A percentile compares a stretch with the other conserved stretches of the same genome.
phyloP scores from a whole-genome alignment of 2,329 filamentous ascomycete species.

The Exophiala phaeomuriformis region DNA sequence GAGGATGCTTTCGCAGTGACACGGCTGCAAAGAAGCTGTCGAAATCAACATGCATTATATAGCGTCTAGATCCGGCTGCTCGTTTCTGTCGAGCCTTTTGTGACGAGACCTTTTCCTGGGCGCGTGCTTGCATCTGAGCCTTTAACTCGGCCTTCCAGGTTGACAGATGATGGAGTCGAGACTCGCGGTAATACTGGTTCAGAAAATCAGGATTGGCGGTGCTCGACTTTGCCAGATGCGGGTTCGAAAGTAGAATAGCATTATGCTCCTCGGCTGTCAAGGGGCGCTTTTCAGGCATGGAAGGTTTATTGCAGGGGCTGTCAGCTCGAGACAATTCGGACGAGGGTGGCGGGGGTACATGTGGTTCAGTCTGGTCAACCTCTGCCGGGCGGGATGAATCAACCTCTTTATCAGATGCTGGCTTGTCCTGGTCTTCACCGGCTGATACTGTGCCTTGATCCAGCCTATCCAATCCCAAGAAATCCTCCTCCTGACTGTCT shows the following conservation, averaged over 20 bases:
- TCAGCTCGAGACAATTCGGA: neutral
- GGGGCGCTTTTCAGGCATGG: slow-evolving; percentile 29
- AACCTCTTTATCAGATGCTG: neutral
- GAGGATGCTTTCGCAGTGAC: slow-evolving; percentile 69
- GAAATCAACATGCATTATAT: slow-evolving; percentile 93
- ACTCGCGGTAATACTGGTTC: slow-evolving; percentile 91
- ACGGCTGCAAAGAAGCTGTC: slow-evolving; percentile 98
- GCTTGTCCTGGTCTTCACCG: no score
- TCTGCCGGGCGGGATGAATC: neutral
- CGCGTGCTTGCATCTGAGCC: slow-evolving; percentile 72
- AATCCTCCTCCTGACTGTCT: neutral
- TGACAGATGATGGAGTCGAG: slow-evolving; percentile 86
- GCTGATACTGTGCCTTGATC: no score
- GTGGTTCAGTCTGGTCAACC: neutral
- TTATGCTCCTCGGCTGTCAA: slow-evolving; percentile 93
- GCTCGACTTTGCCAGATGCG: slow-evolving; percentile 77
- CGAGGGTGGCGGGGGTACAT: neutral
- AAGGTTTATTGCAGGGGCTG: neutral
- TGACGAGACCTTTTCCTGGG: slow-evolving; percentile 57
- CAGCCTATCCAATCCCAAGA: neutral
- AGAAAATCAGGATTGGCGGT: slow-evolving; percentile 90
- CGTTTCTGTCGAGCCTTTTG: slow-evolving; percentile 46
- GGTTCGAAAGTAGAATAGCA: slow-evolving; percentile 72
- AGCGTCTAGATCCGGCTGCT: slow-evolving; percentile 60
- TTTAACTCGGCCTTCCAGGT: slow-evolving; percentile 96